Conservation (phyloP, 2,329 filamentous ascomycete species). For the Hypoxylon sp. region DNA sequence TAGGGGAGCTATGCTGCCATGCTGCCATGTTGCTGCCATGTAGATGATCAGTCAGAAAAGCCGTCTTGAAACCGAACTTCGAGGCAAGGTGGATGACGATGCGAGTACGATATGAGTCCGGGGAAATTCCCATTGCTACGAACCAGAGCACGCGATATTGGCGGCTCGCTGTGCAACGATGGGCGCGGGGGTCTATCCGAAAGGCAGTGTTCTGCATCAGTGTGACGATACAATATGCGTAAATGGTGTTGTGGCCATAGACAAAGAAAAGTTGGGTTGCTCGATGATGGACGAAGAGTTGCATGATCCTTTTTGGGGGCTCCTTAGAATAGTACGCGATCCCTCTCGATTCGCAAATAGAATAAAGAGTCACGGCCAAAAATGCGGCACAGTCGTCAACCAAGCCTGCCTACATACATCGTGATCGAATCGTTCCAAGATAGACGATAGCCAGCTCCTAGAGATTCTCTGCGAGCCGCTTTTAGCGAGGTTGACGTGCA, state of each 20-base stretch:
- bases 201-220: conserved; percentile 36
- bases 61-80: conserved; percentile 42
- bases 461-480: conserved; percentile 47
- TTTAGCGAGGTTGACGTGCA: conserved; percentile 47
- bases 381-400: conserved; percentile 25
- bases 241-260: conserved; percentile 35
- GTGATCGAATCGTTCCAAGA: conserved; percentile 39
- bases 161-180: conserved; percentile 41
- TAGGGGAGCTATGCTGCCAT: conserved; percentile 4
- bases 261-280: conserved; percentile 23
- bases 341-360: conserved; percentile 4
- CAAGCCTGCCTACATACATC: conserved; percentile 30
- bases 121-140: conserved; percentile 41
- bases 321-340: conserved; percentile 17
- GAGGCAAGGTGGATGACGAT: conserved; percentile 38
- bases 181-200: conserved; percentile 42
- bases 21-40: background rate
- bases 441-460: conserved; percentile 26
- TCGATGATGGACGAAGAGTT: conserved; percentile 32
- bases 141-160: conserved; percentile 44
- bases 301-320: conserved; percentile 27
- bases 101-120: conserved; percentile 43
- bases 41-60: conserved; percentile 36
- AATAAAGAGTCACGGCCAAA: background rate
- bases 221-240: conserved; percentile 38